phyloP scores from a whole-genome alignment of 2,329 filamentous ascomycete species.

The Alternaria incomplexa region DNA sequence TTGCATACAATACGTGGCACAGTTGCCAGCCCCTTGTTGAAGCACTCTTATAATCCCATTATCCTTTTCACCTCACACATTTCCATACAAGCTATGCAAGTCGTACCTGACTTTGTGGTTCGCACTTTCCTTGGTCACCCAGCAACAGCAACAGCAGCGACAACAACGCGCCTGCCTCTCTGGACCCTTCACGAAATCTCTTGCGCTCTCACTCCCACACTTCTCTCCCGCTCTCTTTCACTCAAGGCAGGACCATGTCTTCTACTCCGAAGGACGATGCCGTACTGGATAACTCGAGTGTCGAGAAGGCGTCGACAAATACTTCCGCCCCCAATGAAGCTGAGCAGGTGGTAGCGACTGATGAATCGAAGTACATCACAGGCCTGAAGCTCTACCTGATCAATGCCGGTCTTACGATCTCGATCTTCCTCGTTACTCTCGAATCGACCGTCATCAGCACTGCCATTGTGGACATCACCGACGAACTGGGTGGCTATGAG shows the following conservation, averaged over 20 bases:
- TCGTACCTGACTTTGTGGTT: background rate
- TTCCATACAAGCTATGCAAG: background rate
- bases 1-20: background rate
- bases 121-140: background rate
- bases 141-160: background rate
- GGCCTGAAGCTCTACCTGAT: constrained; percentile 4
- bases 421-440: constrained; percentile 25
- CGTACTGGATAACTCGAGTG: background rate
- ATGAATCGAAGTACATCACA: constrained; percentile 1
- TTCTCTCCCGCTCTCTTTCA: background rate
- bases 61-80: background rate
- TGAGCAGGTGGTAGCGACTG: background rate
- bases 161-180: background rate
- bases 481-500: constrained; percentile 41
- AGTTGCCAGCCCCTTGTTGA: background rate
- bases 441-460: constrained; percentile 47
- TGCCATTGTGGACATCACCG: constrained; percentile 42
- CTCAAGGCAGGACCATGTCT: background rate
- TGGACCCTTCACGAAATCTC: background rate
- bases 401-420: background rate
- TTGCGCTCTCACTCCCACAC: background rate
- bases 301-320: background rate
- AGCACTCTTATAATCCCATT: background rate
- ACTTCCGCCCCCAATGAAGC: background rate
- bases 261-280: background rate